Evolutionary conservation across 2,329 filamentous ascomycete genomes (phyloP).

Genomic region (Cytospora piceicola): DNA sequence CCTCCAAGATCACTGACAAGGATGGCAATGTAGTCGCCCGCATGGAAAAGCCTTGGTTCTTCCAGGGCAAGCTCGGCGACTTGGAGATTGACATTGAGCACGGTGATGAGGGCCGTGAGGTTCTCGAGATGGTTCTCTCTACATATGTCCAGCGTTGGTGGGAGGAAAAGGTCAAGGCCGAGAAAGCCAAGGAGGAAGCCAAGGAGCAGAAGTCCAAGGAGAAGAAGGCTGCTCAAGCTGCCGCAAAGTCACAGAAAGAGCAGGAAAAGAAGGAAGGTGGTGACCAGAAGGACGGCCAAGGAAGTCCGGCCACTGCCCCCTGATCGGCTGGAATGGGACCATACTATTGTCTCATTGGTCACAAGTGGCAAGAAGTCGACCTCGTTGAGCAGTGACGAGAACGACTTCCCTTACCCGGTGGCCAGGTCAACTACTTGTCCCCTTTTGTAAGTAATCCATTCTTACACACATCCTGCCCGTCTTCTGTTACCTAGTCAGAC

Average conservation of each 20-base stretch:
- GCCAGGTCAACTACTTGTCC: too few species aligned
- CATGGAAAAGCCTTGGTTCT: constrained; percentile 26
- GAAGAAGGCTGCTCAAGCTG: constrained; percentile 15
- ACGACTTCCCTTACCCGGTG: too few species aligned
- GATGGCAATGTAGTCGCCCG: constrained; percentile 20
- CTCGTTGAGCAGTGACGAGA: too few species aligned
- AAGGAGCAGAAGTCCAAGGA: constrained; percentile 21
- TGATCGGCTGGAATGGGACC: background rate
- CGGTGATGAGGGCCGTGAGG: constrained; percentile 22
- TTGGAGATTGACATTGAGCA: constrained; percentile 25
- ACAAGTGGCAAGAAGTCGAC: too few species aligned
- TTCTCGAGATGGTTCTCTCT: constrained; percentile 27
- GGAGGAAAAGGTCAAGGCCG: constrained; percentile 21
- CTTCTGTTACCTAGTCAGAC: too few species aligned
- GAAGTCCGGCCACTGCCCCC: background rate
- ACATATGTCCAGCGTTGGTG: constrained; percentile 29
- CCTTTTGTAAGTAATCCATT: too few species aligned
- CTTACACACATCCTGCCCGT: too few species aligned
- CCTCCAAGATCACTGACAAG: constrained; percentile 22
- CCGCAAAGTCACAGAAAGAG: constrained; percentile 16
- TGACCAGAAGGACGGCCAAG: constrained; percentile 9
- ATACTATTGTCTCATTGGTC: too few species aligned
- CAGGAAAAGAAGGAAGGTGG: constrained; percentile 8
- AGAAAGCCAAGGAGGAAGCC: constrained; percentile 16
- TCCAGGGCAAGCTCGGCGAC: constrained; percentile 28